Evolutionary conservation across 164 flowering plant species (phyloP), one percentile per base, ranked within the genome.

Genomic region (Platanus orientalis): DNA sequence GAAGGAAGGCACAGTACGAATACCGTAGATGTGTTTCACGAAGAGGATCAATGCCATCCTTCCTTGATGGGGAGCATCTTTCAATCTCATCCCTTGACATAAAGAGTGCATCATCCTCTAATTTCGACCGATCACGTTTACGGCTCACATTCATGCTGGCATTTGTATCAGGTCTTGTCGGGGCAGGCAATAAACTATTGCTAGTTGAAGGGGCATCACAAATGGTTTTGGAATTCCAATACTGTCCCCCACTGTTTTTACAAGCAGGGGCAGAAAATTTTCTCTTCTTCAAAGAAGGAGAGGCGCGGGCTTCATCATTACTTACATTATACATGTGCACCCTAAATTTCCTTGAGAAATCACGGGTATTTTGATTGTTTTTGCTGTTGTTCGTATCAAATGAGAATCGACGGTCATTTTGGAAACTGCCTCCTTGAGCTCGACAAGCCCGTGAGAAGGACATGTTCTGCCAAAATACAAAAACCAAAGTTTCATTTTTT

Each of bases 41-140:
- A 14, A 76, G 54, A 14, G 78, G 79, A 77, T 91, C 98, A 71
- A 94, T 94, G 10, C 98, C 98, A 78, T 94, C 98, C 77, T 87
- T 93, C 60, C 97, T 85, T 1, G 98, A 93, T 1, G 98, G 98
- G 10, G 98, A 93, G 66, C 67, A 65, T 68, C 81, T 81, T 78
- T 93, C 98, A 45, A 93, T 89, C 67, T 93, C 97, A 61, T 86
- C 89, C 75, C 79, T 83, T 1, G 98, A 87, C 87, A 91, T 69
- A 58, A 93, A 90, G 9, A 72, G 75, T 16, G 75, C 71, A 32
- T 81, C 93, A 40, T 83, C 95, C 26, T 90, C 96, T 69, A 80
- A 57, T 44, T 57, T 54, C 29, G 82, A 75, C 20, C 84, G 78
- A 54, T 76, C 86, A 26, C 86, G 85, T 66, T 90, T 90, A 48